Evolutionary conservation across 257 asterid genomes (phyloP), one percentile per base, ranked within the genome.

Genomic region (Solanum corneliomulleri): DNA sequence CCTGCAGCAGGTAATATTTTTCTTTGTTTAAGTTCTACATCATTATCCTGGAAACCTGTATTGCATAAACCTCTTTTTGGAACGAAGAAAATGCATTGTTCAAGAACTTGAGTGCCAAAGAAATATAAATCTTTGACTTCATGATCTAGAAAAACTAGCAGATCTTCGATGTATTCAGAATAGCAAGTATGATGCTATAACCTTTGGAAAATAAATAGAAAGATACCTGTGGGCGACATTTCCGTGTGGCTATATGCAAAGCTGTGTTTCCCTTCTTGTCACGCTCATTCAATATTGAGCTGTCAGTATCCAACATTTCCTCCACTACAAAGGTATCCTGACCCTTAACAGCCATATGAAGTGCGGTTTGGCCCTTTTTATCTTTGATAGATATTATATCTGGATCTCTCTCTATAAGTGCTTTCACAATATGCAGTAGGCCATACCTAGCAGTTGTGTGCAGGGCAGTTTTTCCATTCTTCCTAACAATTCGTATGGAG

Each of bases 261-360:
- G 99, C 99, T 58, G 99, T 95, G 87, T 93, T 97, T 68, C 98
- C 99, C 94, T 95, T 97, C 90, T 93, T 97, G 90, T 97, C 99
- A 23, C 98, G 94, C 81, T 93, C 98, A 74, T 96, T 97, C 42
- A 97, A 86, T 87, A 96, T 92, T 2, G 97, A 91, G 86, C 87
- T 91, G 91, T 96, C 98, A 64, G 94, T 94, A 90, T 95, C 97
- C 86, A 97, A 86, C 81, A 97, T 86, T 83, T 96, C 98, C 85
- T 96, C 98, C 13, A 97, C 94, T 35, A 96, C 99, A 13, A 87
- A 77, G 70, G 93, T 80, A 86, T 94, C 93, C 86, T 97, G 98
- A 89, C 99, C 99, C 88, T 97, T 97, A 39, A 94, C 99, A 86
- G 99, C 99, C 99, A 97, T 97, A 88, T 97, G 99, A 87, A 97